Evolutionary conservation across 2,329 filamentous ascomycete genomes (phyloP).

Genomic region (Trichoderma hamatum): DNA sequence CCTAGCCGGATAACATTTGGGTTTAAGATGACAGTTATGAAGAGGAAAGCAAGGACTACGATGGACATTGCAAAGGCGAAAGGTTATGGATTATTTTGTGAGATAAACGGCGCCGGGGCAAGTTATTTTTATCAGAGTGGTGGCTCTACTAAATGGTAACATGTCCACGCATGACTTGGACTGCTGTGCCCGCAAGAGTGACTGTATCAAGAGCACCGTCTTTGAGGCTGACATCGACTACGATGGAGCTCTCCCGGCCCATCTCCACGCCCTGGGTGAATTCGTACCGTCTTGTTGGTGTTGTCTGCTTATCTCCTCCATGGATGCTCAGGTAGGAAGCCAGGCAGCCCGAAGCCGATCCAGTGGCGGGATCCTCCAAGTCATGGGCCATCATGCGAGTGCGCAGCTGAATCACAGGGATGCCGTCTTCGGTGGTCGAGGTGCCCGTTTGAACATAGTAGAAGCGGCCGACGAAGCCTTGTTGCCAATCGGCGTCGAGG

Average conservation of each 20-base stretch:
- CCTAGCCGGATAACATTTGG: constrained; percentile 20
- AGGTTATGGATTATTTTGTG: neutral
- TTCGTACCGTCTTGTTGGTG: constrained; percentile 46
- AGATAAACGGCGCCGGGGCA: neutral
- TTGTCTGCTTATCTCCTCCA: constrained; percentile 38
- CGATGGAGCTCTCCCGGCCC: constrained; percentile 59
- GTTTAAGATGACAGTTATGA: constrained; percentile 18
- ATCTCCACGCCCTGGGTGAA: constrained; percentile 71
- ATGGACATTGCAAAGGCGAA: constrained; percentile 13
- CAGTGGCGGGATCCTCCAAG: constrained; percentile 64
- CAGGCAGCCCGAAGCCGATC: constrained; percentile 63
- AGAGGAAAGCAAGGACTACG: constrained; percentile 14
- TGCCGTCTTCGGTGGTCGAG: constrained; percentile 35
- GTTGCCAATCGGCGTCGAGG: constrained; percentile 59
- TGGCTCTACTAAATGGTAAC: constrained; percentile 34
- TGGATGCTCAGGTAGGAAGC: constrained; percentile 55
- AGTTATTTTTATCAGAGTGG: neutral
- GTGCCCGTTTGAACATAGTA: constrained; percentile 57
- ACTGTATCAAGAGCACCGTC: constrained; percentile 38
- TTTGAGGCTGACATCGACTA: constrained; percentile 47
- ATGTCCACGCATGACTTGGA: constrained; percentile 42
- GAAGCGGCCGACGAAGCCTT: constrained; percentile 58
- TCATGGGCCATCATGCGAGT: constrained; percentile 61
- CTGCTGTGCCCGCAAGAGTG: constrained; percentile 41
- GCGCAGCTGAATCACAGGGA: constrained; percentile 46